Base-by-base conservation (phyloP, 2,329 filamentous ascomycete species). In the Calonectria pseudoreteaudii region DNA sequence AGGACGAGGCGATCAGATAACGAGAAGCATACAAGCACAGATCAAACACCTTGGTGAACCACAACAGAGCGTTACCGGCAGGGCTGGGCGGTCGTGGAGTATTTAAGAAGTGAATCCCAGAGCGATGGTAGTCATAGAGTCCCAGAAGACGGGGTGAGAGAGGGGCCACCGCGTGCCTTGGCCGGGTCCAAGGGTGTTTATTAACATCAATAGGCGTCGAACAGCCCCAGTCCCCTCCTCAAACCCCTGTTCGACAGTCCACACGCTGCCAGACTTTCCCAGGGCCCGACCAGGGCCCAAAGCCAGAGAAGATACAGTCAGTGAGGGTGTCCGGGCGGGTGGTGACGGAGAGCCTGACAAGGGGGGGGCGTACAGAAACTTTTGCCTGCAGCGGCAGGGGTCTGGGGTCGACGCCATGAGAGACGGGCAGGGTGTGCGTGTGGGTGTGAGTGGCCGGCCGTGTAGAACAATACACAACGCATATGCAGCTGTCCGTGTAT, bases 51-150 rank as follows among this genome's bases (percentile, higher is more conserved):
- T 66, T 60, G 41, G 16, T 62, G 62, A 62, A 70, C 64, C 68
- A 70, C 69, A 71, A 41, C 62, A 60, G 52, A 74, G 68, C 31
- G 69, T 75, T 38, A n/a, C n/a, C 64, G 68, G 76, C 38, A 65
- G 38, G 53, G 44, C 50, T 28, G 70, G 77, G 71, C 66, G 65
- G 68, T 71, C 65, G 68, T 74, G n/a, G 76, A 72, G 76, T 80
- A 80, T 80, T 80, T 80, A 77, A 79, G 74, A 70, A 62, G 76
- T 71, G 77, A 77, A 78, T 71, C 74, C 56, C 77, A 78, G 78
- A 74, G 77, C 71, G 77, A 76, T 71, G 72, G 72, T 78, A 77
- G 73, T 78, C 60, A 64, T 74, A 70, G 44, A 79, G 71, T 73
- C 73, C 72, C 65, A 76, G 77, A 60, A 52, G 68, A 77, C 68